Conservation (phyloP, 768 basidiomycete genomes). For the Dacryopinax spathularia region DNA sequence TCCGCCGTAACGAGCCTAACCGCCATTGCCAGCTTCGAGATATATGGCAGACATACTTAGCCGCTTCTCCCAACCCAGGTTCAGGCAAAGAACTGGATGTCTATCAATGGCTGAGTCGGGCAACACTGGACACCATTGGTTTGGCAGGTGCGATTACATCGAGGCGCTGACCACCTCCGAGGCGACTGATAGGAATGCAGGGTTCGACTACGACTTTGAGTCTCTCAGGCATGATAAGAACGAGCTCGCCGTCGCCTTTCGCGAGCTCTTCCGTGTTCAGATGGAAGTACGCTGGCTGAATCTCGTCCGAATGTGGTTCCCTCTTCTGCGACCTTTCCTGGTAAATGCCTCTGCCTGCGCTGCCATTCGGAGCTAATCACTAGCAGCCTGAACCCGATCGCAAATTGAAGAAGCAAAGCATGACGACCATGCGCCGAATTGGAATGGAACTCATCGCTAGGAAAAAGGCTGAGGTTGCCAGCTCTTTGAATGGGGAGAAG, state of each 20-base stretch:
- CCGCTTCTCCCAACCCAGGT: slow-evolving; percentile 20
- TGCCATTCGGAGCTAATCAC: slow-evolving; percentile 34
- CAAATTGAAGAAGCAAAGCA: slow-evolving; percentile 13
- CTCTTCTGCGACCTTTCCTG: slow-evolving; percentile 17
- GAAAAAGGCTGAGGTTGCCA: slow-evolving; percentile 32
- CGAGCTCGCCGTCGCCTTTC: slow-evolving; percentile 37
- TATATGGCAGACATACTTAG: slow-evolving; percentile 38
- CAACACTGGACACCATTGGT: slow-evolving; percentile 29
- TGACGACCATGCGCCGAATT: slow-evolving; percentile 24
- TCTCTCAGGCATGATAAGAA: slow-evolving; percentile 36
- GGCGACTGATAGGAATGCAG: no score
- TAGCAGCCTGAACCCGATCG: slow-evolving; percentile 30
- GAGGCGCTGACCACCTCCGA: neutral
- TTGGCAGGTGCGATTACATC: slow-evolving; percentile 19
- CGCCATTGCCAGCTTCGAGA: neutral
- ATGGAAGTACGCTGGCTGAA: slow-evolving; percentile 13
- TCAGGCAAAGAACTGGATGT: slow-evolving; percentile 35
- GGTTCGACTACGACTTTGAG: slow-evolving; percentile 41
- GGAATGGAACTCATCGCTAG: slow-evolving; percentile 35
- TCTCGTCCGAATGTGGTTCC: neutral
- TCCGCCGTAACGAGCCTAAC: neutral
- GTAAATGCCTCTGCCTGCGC: slow-evolving; percentile 33
- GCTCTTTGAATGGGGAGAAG: slow-evolving; percentile 8
- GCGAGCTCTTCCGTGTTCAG: slow-evolving; percentile 21
- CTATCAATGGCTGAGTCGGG: slow-evolving; percentile 31